Percentiles rank a stretch among this genome's conserved stretches.
These are phyloP conservation scores for Blepharisma undulans DNA, from an alignment of 169 alveolate species.

Conservation along the genomic window DNA sequence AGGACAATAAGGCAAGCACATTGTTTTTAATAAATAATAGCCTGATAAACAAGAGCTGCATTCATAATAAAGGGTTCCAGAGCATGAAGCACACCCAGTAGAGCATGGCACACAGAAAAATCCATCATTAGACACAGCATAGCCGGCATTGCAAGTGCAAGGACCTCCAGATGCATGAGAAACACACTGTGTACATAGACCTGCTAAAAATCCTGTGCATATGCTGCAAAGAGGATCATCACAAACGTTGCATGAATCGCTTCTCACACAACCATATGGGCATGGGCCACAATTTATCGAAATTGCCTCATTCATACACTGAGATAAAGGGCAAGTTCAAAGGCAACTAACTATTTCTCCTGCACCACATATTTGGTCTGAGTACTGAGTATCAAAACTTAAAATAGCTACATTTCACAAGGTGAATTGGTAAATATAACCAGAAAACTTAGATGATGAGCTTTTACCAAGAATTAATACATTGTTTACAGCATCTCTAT, in stretches of 20 bases:
- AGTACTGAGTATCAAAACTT: neutral
- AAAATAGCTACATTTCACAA: neutral
- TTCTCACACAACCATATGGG: neutral
- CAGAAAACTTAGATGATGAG: too few relatives aligned
- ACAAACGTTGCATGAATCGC: constrained; percentile 1
- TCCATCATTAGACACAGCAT: neutral
- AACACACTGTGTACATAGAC: neutral
- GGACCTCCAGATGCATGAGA: neutral
- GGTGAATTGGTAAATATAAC: neutral
- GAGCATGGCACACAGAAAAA: too few relatives aligned
- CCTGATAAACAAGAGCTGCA: neutral
- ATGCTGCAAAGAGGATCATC: neutral
- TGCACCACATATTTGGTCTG: too few relatives aligned
- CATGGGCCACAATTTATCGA: neutral
- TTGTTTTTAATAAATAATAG: too few relatives aligned
- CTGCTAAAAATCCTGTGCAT: neutral
- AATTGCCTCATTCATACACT: neutral
- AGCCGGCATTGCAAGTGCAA: neutral
- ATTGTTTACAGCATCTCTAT: too few relatives aligned
- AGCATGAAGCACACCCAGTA: neutral
- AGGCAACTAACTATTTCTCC: too few relatives aligned
- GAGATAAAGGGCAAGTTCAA: too few relatives aligned
- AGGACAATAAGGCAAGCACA: too few relatives aligned
- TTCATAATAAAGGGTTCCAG: neutral
- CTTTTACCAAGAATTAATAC: too few relatives aligned